Percentiles rank a stretch among this genome's conserved stretches.
Evolutionary conservation across 208 protist species (phyloP).

Genomic region (Trypanosoma mega): DNA sequence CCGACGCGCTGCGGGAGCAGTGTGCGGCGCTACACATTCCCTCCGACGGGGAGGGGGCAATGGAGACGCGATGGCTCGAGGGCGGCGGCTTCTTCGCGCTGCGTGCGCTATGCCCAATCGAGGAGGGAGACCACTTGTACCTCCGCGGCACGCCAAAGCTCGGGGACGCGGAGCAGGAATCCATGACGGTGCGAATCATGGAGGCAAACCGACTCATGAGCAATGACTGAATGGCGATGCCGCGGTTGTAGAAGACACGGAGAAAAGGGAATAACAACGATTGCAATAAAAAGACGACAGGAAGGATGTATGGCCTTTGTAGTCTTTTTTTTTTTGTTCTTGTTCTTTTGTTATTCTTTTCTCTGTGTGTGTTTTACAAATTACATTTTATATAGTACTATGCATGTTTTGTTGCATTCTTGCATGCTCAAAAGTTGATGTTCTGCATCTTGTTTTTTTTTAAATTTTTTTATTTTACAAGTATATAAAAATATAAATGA

Average conservation of each 20-base stretch:
- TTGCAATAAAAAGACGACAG: too few relatives aligned
- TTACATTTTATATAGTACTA: not conserved
- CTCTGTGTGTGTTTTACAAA: too few relatives aligned
- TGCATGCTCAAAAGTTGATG: too few relatives aligned
- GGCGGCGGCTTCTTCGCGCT: conserved; percentile 81
- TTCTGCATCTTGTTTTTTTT: too few relatives aligned
- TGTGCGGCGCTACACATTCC: conserved; percentile 47
- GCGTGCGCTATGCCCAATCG: conserved; percentile 59
- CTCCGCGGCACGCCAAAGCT: conserved; percentile 57
- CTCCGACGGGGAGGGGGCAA: conserved; percentile 27
- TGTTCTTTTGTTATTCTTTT: not conserved
- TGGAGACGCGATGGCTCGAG: conserved; percentile 33
- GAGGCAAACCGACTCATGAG: conserved; percentile 69
- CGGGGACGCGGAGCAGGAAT: conserved; percentile 34
- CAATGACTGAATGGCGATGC: conserved; percentile 15
- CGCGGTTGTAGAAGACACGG: not conserved
- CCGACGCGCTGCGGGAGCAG: conserved; percentile 38
- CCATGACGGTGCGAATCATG: conserved; percentile 61
- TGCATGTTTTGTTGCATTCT: too few relatives aligned
- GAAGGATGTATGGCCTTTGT: too few relatives aligned
- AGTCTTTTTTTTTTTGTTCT: conserved; percentile 1
- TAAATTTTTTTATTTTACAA: too few relatives aligned
- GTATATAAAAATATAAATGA: too few relatives aligned
- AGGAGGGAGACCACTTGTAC: conserved; percentile 73
- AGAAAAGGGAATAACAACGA: too few relatives aligned